Evolutionary conservation across 1,284 basidiomycete genomes (phyloP), one percentile per base, ranked within the genome.

Genomic region (Moniliophthora roreri): DNA sequence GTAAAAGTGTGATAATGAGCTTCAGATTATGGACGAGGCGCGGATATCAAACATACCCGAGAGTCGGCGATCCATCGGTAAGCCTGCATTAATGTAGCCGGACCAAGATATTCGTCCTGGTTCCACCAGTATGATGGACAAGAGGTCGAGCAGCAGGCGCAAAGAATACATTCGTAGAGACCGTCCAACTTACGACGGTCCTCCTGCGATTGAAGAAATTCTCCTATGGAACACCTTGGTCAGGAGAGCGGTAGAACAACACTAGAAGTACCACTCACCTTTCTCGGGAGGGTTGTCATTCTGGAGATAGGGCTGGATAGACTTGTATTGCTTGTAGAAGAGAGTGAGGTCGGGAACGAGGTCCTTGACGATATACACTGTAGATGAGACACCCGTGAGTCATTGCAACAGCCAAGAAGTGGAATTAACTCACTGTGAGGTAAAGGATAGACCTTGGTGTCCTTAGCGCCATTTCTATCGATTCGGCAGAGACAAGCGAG

Each of bases 271-370:
- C 41, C 6, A 21, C 54, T 46, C 70, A 69, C 76, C 85, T 60
- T 89, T 76, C 58, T 79, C 89, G 2, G 94, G 94, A 1, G 87
- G 86, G 72, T 91, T 93, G 71, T 94, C 89, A 72, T 94, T 94
- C 79, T 96, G 88, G 44, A 97, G 81, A 78, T 86, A 97, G 7
- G 93, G 94, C 74, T 99, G 88, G 71, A 99, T 98, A 37, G 94
- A 95, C 77, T 98, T 98, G 91, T 99, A 98, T 73, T 99, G 96
- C 76, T 99, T 98, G 87, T 96, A 97, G 81, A 95, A 96, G 60
- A 87, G 86, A 10, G 90, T 93, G 60, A 95, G 78, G 74, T 90
- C 86, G 7, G 87, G 93, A 1, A 99, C 93, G 63, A 99, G 87
- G 76, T 99, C 96, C 81, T 98, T 99, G 73, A 99, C 95, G 66